Evolutionary conservation across 1,284 basidiomycete species (phyloP).

Genomic region (Grifola frondosa): DNA sequence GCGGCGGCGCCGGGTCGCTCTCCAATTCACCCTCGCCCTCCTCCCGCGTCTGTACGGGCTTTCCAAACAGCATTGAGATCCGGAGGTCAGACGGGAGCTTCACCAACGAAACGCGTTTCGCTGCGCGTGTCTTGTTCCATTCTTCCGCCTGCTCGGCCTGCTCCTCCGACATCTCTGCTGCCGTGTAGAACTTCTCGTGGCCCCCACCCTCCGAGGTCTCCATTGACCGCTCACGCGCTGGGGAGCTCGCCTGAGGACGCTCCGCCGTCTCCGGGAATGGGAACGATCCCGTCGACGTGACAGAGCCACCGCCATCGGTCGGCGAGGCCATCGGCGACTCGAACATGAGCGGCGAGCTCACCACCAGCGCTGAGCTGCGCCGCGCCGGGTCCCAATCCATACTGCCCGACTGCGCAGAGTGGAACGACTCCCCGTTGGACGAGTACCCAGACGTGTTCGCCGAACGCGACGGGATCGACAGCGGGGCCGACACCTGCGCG

Average conservation of each 20-base stretch:
- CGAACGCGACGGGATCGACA: slow-evolving; percentile 16
- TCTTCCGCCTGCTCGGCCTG: slow-evolving; percentile 81
- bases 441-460: slow-evolving; percentile 33
- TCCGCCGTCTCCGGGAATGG: slow-evolving; percentile 20
- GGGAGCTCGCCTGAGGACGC: slow-evolving; percentile 17
- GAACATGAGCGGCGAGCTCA: slow-evolving; percentile 28
- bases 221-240: slow-evolving; percentile 22
- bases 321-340: slow-evolving; percentile 38
- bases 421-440: slow-evolving; percentile 55
- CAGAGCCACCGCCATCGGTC: slow-evolving; percentile 7
- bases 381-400: slow-evolving; percentile 17
- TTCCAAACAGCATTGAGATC: slow-evolving; percentile 33
- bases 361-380: slow-evolving; percentile 34
- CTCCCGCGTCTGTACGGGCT: slow-evolving; percentile 20
- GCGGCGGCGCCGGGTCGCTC: slow-evolving; percentile 15
- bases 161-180: slow-evolving; percentile 49
- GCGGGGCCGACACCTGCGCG: slow-evolving; percentile 17
- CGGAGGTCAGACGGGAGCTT: slow-evolving; percentile 61
- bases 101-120: slow-evolving; percentile 80
- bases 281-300: slow-evolving; percentile 15
- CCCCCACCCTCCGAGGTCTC: slow-evolving; percentile 22
- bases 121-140: slow-evolving; percentile 82
- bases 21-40: slow-evolving; percentile 10
- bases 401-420: slow-evolving; percentile 51
- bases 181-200: slow-evolving; percentile 48